These are phyloP conservation scores for Dionaea muscipula DNA, from an alignment of 179 eudicot species.

Conservation along the genomic window DNA sequence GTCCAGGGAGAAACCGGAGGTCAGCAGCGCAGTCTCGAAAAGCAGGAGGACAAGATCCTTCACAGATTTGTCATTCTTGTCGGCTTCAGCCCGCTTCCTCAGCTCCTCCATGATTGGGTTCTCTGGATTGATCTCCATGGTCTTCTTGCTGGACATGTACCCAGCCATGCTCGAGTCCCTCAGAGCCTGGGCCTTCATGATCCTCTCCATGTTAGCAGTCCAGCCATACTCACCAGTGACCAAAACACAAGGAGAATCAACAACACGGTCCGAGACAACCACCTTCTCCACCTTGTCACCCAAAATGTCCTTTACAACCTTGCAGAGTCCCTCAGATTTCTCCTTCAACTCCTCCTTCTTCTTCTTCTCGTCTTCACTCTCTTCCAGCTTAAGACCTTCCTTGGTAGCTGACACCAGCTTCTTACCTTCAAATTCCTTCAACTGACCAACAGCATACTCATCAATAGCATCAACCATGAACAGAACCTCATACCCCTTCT, in stretches of 20 bases:
- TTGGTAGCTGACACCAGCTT: conserved; percentile 30
- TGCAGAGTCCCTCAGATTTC: conserved; percentile 20
- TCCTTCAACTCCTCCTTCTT: conserved; percentile 12
- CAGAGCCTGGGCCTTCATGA: conserved; percentile 25
- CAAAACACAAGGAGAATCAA: conserved; percentile 20
- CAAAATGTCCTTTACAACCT: conserved; percentile 22
- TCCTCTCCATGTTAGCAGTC: conserved; percentile 27
- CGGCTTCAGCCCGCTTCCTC: conserved; percentile 22
- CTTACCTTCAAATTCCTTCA: conserved; percentile 57
- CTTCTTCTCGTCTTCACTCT: conserved; percentile 21
- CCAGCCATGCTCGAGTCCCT: conserved; percentile 23
- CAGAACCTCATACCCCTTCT: conserved; percentile 53
- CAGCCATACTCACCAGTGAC: conserved; percentile 24
- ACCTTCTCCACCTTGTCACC: conserved; percentile 25
- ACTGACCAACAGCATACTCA: conserved; percentile 54
- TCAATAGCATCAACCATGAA: conserved; percentile 74
- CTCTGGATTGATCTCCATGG: conserved; percentile 27
- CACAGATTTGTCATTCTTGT: conserved; percentile 41
- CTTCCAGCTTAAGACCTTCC: conserved; percentile 23
- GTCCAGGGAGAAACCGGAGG: conserved; percentile 37
- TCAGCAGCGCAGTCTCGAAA: conserved; percentile 33
- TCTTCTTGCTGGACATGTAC: conserved; percentile 26
- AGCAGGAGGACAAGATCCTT: conserved; percentile 32
- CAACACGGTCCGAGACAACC: conserved; percentile 22
- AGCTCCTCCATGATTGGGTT: conserved; percentile 27